Base-by-base conservation (phyloP, 129 eudicot genomes). In the Ambrosia artemisiifolia region DNA sequence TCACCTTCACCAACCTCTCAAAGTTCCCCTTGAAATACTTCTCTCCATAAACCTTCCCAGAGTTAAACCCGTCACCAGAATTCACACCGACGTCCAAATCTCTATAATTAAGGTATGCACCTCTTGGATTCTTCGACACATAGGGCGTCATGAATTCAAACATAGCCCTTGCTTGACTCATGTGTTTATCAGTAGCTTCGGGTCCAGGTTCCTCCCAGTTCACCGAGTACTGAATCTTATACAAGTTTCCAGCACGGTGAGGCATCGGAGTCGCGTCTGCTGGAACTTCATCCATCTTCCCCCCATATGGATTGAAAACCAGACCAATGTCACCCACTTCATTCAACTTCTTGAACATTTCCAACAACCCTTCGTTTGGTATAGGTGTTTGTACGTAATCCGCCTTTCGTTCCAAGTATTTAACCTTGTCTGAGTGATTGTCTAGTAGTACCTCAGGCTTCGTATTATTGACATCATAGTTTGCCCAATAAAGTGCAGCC, bases 201-300 rank as follows among this genome's bases (percentile, higher is more conserved):
- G 70, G 51, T 33, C 67, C 84, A 1, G 9, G 65, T 0, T 79
- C 86, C 9, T 60, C 44, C 95, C 95, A 88, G 28, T 63, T 64
- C 19, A 78, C 78, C 2, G 67, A 75, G 65, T 85, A 83, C 40
- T 74, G 82, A 3, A 89, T 82, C 44, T 79, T 76, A 57, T 18
- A 89, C 14, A 86, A 10, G 80, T 86, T 89, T 54, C 92, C 96
- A 11, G 82, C 79, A 10, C 96, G 76, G 70, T 86, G 92, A 3
- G 92, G 89, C 38, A 83, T 83, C 14, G 96, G 83, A 12, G 80
- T 80, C 35, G 79, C 75, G 4, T 80, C 50, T 1, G 84, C 72
- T 0, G 86, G 46, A 40, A 89, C 14, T 3, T 80, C 85, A 40
- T 43, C 61, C 92, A 89, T 83, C 20, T 54, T 74, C 68, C 92